Evolutionary conservation across 2,329 filamentous ascomycete genomes (phyloP), one percentile per base, ranked within the genome.

Genomic region (Didymella pinodella): DNA sequence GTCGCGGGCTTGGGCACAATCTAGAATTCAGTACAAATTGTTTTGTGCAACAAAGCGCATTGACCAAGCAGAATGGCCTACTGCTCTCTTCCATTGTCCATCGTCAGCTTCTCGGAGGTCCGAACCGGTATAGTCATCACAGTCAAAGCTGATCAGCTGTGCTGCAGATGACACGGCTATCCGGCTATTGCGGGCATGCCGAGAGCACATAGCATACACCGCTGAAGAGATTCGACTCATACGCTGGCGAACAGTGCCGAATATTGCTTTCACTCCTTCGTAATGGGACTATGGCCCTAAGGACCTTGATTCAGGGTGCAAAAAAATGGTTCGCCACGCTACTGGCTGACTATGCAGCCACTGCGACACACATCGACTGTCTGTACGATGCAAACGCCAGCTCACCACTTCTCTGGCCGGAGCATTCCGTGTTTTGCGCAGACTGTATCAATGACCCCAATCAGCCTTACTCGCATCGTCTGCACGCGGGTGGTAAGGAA

Each of bases 351-450:
- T 32, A 7, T 44, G 40, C 50, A 46, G 51, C 56, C 50, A 59
- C 45, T 36, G 56, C 56, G 16, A 54, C 50, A 54, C 55, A 46
- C 34, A 31, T 26, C 34, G 34, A 41, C 41, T 47, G 14, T 34
- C 26, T 59, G 56, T 54, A 34, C 31, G 2, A 59, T 50, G 18
- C 3, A n/a, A 8, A 2, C 7, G 36, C 14, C 38, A 22, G 16
- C 26, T 4, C n/a, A 41, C 45, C 10, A 14, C 26, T 46, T 40
- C 31, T 36, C 25, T 32, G n/a, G 8, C 25, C 26, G 20, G 26
- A 29, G 1, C 14, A 54, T 48, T 18, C 31, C 22, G 18, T 32
- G 31, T 20, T 29, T 12, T 43, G n/a, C 38, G n/a, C 18, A 32
- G n/a, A 26, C 12, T 1, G 25, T 48, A 2, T 20, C n/a, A 22